Conservation (phyloP, 179 eudicot species). For the Nepenthes alata region DNA sequence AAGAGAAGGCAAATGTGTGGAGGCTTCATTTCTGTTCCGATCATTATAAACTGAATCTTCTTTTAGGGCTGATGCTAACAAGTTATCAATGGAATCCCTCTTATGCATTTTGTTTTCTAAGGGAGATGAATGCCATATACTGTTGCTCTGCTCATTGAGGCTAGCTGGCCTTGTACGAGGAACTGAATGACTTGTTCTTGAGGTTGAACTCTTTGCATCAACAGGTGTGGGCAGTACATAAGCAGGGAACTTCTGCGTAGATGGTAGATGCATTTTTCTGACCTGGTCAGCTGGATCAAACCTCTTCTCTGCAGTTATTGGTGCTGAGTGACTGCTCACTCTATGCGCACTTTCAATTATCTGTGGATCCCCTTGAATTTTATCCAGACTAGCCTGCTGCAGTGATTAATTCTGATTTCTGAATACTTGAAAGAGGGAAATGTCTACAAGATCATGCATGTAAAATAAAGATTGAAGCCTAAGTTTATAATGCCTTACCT, state of each 20-base stretch:
- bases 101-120: conserved; percentile 40
- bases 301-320: conserved; percentile 68
- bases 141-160: conserved; percentile 20
- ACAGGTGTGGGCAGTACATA: conserved; percentile 89
- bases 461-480: not conserved
- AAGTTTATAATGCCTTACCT: conserved; percentile 17
- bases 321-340: conserved; percentile 79
- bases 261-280: conserved; percentile 43
- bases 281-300: conserved; percentile 60
- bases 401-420: too few species aligned
- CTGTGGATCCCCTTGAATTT: conserved; percentile 40
- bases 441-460: too few species aligned
- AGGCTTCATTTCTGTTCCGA: conserved; percentile 22
- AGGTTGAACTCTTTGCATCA: conserved; percentile 51
- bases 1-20: conserved; percentile 40
- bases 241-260: conserved; percentile 43
- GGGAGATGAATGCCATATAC: conserved; percentile 60
- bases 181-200: conserved; percentile 32
- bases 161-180: conserved; percentile 33
- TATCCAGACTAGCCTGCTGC: conserved; percentile 41
- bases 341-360: conserved; percentile 35
- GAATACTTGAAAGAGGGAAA: too few species aligned
- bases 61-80: conserved; percentile 17
- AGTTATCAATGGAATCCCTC: conserved; percentile 36
- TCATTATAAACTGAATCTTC: conserved; percentile 21